Base-by-base conservation (phyloP, 306 rosid genomes). In the Cercis canadensis region DNA sequence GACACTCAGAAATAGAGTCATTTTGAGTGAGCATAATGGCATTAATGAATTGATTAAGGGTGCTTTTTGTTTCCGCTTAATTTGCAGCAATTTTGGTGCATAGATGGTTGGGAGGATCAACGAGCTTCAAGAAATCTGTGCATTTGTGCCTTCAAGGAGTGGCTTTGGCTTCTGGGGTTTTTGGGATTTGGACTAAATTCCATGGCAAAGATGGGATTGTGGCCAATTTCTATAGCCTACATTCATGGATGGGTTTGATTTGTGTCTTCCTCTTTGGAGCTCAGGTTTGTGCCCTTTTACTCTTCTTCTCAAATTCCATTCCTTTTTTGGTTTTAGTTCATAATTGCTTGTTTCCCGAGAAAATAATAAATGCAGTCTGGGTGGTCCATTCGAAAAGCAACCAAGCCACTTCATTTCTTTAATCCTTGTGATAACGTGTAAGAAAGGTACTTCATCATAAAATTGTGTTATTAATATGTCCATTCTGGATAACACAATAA, bases 181-280 rank as follows among this genome's bases (percentile, higher is more conserved):
- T 78, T 76, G 97, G 98, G 73, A 86, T 91, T 76, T 90, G 97
- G 97, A 94, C 97, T 4, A 90, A 50, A 32, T 94, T 94, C 57
- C 96, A 86, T 2, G 84, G 85, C 33, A 46, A 78, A 2, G 66
- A 81, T 44, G 92, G 98, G 43, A 36, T 94, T 80, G 87, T 89
- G 64, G 95, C 88, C 29, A 91, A 94, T 77, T 94, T 94, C 84
- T 89, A 75, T 32, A 94, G 96, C 75, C 57, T 94, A 0, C 98
- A 90, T 83, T 94, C 98, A 60, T 94, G 98, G 98, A 87, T 94
- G 97, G 98, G 98, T 74, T 76, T 90, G 81, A 37, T 83, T 16
- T 89, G 90, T 60, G 60, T 94, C 57, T 74, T 78, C 72, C 75
- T 90, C 67, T 90, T 90, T 75, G 96, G 85, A 40, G 81, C 85